Evolutionary conservation across 1,139 yeast species (phyloP).

Genomic region (Hyphopichia burtonii): DNA sequence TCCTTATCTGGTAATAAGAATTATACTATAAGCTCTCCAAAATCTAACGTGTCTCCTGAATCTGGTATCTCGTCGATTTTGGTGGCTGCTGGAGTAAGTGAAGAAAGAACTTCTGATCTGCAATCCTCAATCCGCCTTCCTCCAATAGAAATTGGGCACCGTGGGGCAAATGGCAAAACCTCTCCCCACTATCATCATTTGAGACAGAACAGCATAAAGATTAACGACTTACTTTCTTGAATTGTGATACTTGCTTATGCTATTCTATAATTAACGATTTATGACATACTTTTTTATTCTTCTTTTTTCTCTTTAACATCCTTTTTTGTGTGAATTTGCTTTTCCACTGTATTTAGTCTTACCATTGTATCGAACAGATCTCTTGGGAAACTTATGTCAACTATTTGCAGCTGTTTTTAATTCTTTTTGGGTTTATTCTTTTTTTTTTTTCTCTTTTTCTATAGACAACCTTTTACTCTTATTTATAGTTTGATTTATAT

Average conservation of each 20-base stretch:
- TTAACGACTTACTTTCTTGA: constrained; percentile 25
- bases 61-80: constrained; percentile 27
- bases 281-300: background rate
- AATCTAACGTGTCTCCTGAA: background rate
- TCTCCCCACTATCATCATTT: background rate
- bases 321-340: background rate
- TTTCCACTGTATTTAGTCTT: too few relatives aligned
- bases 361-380: too few relatives aligned
- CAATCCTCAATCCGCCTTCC: background rate
- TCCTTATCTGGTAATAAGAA: constrained; percentile 5
- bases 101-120: background rate
- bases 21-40: constrained; percentile 4
- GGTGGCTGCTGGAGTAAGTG: constrained; percentile 26
- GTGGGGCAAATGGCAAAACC: background rate
- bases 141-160: background rate
- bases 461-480: too few relatives aligned
- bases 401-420: too few relatives aligned
- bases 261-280: background rate
- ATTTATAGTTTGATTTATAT: too few relatives aligned
- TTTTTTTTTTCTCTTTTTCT: too few relatives aligned
- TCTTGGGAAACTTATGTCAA: too few relatives aligned
- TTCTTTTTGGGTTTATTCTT: too few relatives aligned
- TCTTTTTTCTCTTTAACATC: background rate
- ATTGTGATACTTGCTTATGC: background rate
- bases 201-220: constrained; percentile 25